These are phyloP conservation scores for Diplotaxis tenuifolia DNA, from an alignment of 345 rosid genomes.

Conservation along the genomic window DNA sequence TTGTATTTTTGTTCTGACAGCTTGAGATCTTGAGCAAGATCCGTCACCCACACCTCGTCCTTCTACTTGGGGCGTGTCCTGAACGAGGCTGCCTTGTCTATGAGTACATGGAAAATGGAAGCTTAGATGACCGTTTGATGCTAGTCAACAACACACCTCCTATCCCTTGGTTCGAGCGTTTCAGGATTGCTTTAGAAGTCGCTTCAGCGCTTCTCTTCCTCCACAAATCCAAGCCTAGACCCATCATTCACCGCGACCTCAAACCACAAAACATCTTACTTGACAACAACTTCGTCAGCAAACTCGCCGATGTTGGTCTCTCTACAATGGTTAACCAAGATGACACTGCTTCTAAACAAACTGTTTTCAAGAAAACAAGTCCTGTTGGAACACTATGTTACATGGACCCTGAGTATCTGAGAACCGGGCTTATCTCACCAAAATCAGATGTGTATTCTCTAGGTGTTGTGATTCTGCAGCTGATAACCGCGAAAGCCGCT, in stretches of 20 bases:
- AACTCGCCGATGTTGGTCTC: neutral
- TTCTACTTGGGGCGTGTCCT: neutral
- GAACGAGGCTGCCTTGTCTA: neutral
- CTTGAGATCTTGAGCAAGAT: constrained; percentile 78
- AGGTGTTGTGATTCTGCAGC: constrained; percentile 75
- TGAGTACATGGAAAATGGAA: neutral
- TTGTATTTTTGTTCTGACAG: constrained; percentile 42
- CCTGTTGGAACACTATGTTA: constrained; percentile 84
- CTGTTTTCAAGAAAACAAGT: constrained; percentile 48
- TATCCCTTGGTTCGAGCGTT: neutral
- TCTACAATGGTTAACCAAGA: constrained; percentile 32
- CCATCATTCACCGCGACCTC: neutral
- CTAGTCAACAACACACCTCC: neutral
- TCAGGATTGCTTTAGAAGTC: neutral
- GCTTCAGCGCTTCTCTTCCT: neutral
- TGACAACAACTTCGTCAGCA: neutral
- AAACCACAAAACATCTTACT: neutral
- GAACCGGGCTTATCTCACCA: constrained; percentile 70
- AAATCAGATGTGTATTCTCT: constrained; percentile 33
- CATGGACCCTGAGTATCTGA: constrained; percentile 90
- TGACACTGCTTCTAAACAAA: constrained; percentile 40
- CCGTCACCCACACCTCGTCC: constrained; percentile 19
- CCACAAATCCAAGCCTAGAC: neutral
- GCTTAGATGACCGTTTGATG: neutral
- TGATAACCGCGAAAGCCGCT: constrained; percentile 75